A percentile compares a stretch with the other conserved stretches of the same genome.
Conservation (phyloP, 805 yeast genomes). For the Sugiyamaella mastotermitis region DNA sequence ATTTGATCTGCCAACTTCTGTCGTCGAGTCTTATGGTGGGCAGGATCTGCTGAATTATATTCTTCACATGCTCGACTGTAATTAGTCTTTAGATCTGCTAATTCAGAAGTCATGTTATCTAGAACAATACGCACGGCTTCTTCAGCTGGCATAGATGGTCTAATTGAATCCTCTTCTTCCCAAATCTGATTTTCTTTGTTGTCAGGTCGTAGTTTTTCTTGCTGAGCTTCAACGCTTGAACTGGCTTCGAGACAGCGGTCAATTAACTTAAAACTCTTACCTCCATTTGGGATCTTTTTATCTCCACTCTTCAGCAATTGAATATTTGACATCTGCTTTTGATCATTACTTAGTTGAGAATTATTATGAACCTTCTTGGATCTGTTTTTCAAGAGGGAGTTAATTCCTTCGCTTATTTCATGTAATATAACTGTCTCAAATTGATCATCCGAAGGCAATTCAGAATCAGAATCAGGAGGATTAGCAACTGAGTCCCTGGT, state of each 20-base stretch:
- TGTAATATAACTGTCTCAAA: no score
- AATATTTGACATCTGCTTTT: no score
- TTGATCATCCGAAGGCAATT: no score
- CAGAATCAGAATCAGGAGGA: no score
- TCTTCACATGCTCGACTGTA: conserved; percentile 8
- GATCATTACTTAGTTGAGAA: no score
- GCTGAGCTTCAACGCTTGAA: background rate
- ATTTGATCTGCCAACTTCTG: conserved; percentile 11
- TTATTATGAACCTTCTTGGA: no score
- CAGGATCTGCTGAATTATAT: conserved; percentile 15
- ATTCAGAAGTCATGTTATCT: conserved; percentile 14
- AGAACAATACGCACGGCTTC: conserved; percentile 15
- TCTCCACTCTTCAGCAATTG: no score
- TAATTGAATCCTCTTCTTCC: conserved; percentile 14
- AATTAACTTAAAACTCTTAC: background rate
- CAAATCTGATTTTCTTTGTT: conserved; percentile 1
- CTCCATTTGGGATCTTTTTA: no score
- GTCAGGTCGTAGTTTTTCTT: background rate
- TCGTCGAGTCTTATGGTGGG: conserved; percentile 10
- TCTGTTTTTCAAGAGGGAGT: no score
- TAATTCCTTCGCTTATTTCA: no score
- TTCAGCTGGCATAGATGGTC: conserved; percentile 18
- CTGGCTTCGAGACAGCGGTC: conserved; percentile 3
- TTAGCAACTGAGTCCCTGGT: no score
- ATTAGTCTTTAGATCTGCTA: conserved; percentile 8